A percentile compares a stretch with the other conserved stretches of the same genome.
Evolutionary conservation across 768 basidiomycete genomes (phyloP).

Genomic region (Russula olivacea): DNA sequence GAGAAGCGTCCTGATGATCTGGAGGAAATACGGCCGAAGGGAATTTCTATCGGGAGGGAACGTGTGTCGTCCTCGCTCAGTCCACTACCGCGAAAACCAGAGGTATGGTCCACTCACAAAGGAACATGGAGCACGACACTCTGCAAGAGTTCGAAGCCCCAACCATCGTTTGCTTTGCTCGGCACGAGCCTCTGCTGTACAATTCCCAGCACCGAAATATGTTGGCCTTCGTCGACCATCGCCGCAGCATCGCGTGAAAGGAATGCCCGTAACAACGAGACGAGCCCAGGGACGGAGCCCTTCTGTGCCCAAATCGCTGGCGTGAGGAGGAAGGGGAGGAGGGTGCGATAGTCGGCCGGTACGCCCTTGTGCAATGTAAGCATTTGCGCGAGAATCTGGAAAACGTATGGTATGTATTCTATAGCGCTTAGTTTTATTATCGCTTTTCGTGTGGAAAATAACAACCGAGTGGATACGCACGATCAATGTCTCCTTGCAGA

Average conservation of each 20-base stretch:
- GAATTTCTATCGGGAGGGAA: conserved; percentile 39
- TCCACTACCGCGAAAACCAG: background rate
- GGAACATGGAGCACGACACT: conserved; percentile 66
- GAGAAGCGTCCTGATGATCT: conserved; percentile 68
- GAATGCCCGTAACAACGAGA: conserved; percentile 81
- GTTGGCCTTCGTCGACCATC: conserved; percentile 66
- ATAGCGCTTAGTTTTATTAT: conserved; percentile 5
- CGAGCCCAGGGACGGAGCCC: conserved; percentile 90
- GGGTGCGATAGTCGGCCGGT: conserved; percentile 68
- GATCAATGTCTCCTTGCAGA: conserved; percentile 88
- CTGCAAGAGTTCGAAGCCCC: conserved; percentile 87
- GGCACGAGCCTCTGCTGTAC: conserved; percentile 87
- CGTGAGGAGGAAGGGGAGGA: conserved; percentile 79
- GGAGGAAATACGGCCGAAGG: conserved; percentile 69
- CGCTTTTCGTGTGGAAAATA: background rate
- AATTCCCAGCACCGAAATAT: conserved; percentile 76
- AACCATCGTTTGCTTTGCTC: conserved; percentile 79
- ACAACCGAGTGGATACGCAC: conserved; percentile 39
- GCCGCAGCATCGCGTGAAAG: conserved; percentile 60
- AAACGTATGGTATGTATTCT: conserved; percentile 98
- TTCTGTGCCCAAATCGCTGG: conserved; percentile 89
- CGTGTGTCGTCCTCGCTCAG: background rate
- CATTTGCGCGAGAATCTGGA: conserved; percentile 95
- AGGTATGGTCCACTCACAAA: conserved; percentile 48
- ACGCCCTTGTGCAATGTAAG: conserved; percentile 73